phyloP scores from a whole-genome alignment of 2,329 filamentous ascomycete genomes.

The Apiospora kogelbergensis region DNA sequence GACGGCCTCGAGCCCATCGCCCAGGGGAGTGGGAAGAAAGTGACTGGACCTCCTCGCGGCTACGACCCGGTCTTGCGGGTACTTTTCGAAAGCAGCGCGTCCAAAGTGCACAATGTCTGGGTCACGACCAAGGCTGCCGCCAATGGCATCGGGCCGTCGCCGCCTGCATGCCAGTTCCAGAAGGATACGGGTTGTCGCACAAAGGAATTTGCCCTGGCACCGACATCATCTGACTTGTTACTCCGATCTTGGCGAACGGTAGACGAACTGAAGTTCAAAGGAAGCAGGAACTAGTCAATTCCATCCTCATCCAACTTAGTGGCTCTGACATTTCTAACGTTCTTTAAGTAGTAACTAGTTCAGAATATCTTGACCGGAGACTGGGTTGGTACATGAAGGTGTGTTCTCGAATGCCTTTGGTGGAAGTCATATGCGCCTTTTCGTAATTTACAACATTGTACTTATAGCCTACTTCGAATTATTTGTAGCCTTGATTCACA shows the following conservation, averaged over 20 bases:
- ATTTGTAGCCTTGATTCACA: no score
- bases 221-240: not conserved
- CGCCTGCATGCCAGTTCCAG: not conserved
- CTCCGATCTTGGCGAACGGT: not conserved
- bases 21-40: not conserved
- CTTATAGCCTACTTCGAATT: no score
- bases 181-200: not conserved
- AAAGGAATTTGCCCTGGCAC: not conserved
- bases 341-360: not conserved
- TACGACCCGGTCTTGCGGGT: not conserved
- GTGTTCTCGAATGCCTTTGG: no score
- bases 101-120: not conserved
- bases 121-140: not conserved
- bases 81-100: not conserved
- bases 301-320: not conserved
- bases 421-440: no score
- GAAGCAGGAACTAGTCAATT: not conserved
- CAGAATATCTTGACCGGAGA: not conserved
- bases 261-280: not conserved
- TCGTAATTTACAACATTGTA: no score
- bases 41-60: not conserved
- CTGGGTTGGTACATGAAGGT: no score
- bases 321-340: not conserved
- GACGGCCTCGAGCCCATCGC: not conserved
- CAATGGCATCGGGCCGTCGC: not conserved